Evolutionary conservation across 2,329 filamentous ascomycete genomes (phyloP), one percentile per base, ranked within the genome.

Genomic region (Hymenoscyphus fraxineus): DNA sequence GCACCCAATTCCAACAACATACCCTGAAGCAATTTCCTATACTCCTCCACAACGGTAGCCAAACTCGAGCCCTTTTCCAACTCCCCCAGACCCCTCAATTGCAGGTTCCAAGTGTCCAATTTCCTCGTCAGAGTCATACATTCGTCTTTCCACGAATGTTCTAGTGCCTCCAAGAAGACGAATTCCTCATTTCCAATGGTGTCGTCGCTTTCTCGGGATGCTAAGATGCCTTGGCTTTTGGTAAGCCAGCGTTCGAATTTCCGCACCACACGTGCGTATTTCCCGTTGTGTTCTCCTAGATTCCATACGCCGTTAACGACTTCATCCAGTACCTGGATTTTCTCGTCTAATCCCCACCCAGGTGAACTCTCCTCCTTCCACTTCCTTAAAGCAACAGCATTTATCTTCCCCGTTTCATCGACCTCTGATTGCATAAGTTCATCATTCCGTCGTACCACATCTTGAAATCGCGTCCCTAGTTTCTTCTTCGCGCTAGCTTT

Each of bases 1-100:
- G 82, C 66, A n/a, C 75, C 75, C 67, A 90, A 76, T 77, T 90
- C 88, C n/a, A 77, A 78, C 56, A 87, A 74, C 86, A 89, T 89
- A 41, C 81, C 84, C 58, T 77, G 72, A 13, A 88, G 80, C 56
- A 90, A 74, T 16, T 70, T 72, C 27, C 78, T 74, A 63, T 81
- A 84, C 2, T 78, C 80, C 6, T 73, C 75, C 47, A 89, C 73
- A 68, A 86, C 80, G 35, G 77, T 74, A 27, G 72, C 77, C 62
- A 88, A 71, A 65, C 80, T 83, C 38, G 76, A 74, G 60, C 76
- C 66, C 6, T 40, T 65, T 62, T 65, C 69, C 60, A 60, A 59
- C 2, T 70, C 70, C n/a, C 78, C 81, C 4, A 88, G 71, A 32
- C 79, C 78, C 2, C 72, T 70, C 54, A 89, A 75, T 65, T 83